Evolutionary conservation across 2,329 filamentous ascomycete genomes (phyloP).

Genomic region (Eurotiales sp.): DNA sequence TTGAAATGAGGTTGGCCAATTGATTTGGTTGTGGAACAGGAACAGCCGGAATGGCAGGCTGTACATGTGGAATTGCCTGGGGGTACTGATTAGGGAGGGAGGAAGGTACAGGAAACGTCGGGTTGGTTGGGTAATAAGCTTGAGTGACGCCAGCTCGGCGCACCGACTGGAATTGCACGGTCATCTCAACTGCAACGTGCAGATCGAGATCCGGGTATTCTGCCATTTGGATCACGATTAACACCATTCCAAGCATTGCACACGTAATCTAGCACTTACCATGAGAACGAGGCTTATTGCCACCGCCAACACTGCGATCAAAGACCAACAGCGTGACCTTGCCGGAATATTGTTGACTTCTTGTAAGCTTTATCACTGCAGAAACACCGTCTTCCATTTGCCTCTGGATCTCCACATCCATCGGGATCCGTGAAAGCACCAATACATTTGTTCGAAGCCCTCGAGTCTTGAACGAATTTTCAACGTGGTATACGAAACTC

Average conservation of each 20-base stretch:
- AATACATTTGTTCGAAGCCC: constrained; percentile 74
- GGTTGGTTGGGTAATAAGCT: constrained; percentile 33
- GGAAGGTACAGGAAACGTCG: constrained; percentile 31
- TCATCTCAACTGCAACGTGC: constrained; percentile 72
- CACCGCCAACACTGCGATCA: constrained; percentile 67
- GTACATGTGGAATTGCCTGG: constrained; percentile 28
- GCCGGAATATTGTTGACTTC: constrained; percentile 63
- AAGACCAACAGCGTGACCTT: constrained; percentile 83
- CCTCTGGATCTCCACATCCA: constrained; percentile 74
- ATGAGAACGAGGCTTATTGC: constrained; percentile 73
- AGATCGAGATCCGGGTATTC: constrained; percentile 84
- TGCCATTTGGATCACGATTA: constrained; percentile 21
- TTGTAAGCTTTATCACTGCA: constrained; percentile 74
- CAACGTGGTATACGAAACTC: constrained; percentile 79
- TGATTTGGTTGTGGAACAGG: constrained; percentile 45
- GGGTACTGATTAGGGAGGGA: constrained; percentile 21
- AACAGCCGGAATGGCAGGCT: constrained; percentile 30
- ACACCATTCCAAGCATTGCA: constrained; percentile 10
- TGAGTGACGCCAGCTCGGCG: constrained; percentile 33
- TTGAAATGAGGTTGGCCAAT: constrained; percentile 62
- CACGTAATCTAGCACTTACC: constrained; percentile 35
- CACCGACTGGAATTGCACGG: constrained; percentile 55
- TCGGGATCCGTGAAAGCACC: constrained; percentile 71
- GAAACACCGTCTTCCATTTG: constrained; percentile 87
- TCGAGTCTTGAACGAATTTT: constrained; percentile 67